Evolutionary conservation across 176 grass and related monocot species (phyloP).

Genomic region (Rhynchospora pubera): DNA sequence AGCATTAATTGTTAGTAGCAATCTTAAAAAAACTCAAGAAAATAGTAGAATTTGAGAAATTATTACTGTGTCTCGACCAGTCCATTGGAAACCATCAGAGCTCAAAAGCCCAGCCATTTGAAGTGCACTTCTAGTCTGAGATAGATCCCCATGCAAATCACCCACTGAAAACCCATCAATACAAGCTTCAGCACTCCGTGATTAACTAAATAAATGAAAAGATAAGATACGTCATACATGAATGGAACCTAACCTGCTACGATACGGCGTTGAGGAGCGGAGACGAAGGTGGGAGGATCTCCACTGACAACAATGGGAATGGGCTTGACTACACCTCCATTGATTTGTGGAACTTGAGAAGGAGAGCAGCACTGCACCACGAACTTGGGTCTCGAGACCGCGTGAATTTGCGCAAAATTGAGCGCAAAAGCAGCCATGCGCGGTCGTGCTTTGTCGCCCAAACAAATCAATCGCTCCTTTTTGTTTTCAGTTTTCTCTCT

Average conservation of each 20-base stretch:
- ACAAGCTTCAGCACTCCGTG: neutral
- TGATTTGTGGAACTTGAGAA: conserved; percentile 1
- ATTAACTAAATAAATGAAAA: too few species aligned
- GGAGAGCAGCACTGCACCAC: conserved; percentile 10
- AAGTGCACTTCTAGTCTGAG: conserved; percentile 61
- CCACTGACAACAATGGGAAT: conserved; percentile 60
- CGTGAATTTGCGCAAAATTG: conserved; percentile 12
- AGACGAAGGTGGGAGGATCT: conserved; percentile 69
- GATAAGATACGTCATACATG: too few species aligned
- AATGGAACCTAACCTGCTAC: conserved; percentile 46
- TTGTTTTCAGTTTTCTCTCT: too few species aligned
- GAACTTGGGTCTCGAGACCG: conserved; percentile 8
- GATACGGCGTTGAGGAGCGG: conserved; percentile 68
- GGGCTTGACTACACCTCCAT: conserved; percentile 11
- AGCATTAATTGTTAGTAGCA: neutral
- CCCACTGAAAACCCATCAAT: conserved; percentile 46
- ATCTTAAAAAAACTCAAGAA: neutral
- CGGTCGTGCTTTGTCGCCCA: neutral
- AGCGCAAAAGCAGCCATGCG: conserved; percentile 49
- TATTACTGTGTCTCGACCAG: conserved; percentile 69
- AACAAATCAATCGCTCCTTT: neutral
- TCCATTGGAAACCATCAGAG: conserved; percentile 51
- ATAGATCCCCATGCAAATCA: conserved; percentile 80
- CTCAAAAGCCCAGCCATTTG: conserved; percentile 65
- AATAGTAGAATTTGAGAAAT: neutral